Percentiles rank a stretch among this genome's conserved stretches.
Evolutionary conservation across 257 asterid species (phyloP).

Genomic region (Solanum boliviense): DNA sequence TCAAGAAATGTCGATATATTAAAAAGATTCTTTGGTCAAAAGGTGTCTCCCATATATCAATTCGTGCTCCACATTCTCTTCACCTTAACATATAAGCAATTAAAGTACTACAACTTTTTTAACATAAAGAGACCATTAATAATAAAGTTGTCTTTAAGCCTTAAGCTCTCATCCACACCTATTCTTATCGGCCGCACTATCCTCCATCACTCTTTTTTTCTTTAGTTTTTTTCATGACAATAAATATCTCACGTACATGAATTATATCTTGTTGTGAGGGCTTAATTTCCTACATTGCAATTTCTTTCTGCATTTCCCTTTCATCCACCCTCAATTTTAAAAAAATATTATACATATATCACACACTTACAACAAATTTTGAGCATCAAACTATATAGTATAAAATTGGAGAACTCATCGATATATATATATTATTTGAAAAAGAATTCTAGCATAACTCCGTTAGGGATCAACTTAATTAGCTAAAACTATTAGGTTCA

Average conservation of each 20-base stretch:
- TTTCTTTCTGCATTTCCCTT: too few species aligned
- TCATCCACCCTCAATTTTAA: too few species aligned
- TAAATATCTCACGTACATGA: neutral
- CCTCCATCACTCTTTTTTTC: neutral
- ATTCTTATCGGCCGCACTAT: neutral
- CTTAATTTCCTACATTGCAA: neutral
- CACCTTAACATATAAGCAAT: conserved; percentile 61
- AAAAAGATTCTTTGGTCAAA: conserved; percentile 19
- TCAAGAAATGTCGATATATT: neutral
- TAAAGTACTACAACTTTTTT: neutral
- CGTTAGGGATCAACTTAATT: too few species aligned
- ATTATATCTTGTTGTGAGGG: too few species aligned
- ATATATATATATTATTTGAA: too few species aligned
- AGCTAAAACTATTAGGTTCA: too few species aligned
- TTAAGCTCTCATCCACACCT: neutral
- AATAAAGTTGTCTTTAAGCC: neutral
- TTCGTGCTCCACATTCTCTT: conserved; percentile 10
- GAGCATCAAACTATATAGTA: neutral
- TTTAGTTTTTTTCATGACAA: too few species aligned
- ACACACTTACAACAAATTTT: neutral
- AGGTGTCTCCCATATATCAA: conserved; percentile 7
- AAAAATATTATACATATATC: too few species aligned
- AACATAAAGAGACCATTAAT: neutral
- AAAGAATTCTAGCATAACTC: too few species aligned
- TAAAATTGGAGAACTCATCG: too few species aligned